Percentiles rank a stretch among this genome's conserved stretches.
Evolutionary conservation across 83 land plant species (phyloP).

Genomic region (Isoetes engelmannii): DNA sequence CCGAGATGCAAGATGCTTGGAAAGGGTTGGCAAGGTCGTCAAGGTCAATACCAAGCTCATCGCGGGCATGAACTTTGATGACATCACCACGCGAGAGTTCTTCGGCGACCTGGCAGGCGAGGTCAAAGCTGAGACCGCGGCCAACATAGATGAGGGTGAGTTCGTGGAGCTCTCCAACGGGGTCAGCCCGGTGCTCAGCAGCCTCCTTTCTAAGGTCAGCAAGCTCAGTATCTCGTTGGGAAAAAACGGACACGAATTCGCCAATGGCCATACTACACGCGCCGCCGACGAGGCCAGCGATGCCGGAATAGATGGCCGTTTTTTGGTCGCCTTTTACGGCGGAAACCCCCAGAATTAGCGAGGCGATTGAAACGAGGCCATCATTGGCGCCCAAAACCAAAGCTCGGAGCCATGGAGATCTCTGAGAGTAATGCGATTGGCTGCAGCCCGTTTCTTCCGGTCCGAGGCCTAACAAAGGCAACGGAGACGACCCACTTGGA

Average conservation of each 20-base stretch:
- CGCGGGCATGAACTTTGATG: constrained; percentile 16
- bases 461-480: too few relatives aligned
- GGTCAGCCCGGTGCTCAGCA: constrained; percentile 3
- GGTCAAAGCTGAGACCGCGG: constrained; percentile 15
- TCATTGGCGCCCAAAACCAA: constrained; percentile 25
- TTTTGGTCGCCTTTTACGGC: constrained; percentile 7
- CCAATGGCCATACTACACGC: constrained; percentile 30
- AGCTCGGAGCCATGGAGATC: constrained; percentile 23
- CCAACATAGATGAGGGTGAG: constrained; percentile 10
- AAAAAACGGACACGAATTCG: constrained; percentile 34
- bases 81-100: constrained; percentile 14
- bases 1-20: not conserved
- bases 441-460: too few relatives aligned
- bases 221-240: constrained; percentile 27
- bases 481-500: too few relatives aligned
- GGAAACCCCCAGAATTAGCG: constrained; percentile 19
- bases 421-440: constrained; percentile 28
- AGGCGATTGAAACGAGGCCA: constrained; percentile 22
- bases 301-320: constrained; percentile 9
- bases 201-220: constrained; percentile 20
- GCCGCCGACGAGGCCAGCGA: constrained; percentile 26
- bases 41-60: constrained; percentile 21
- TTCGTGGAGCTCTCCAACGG: constrained; percentile 9
- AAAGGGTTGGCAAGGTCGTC: constrained; percentile 22
- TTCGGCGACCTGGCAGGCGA: constrained; percentile 8